These are phyloP conservation scores for Sporodiniella umbellata DNA, from an alignment of 371 early-diverging fungal genomes.

Conservation along the genomic window DNA sequence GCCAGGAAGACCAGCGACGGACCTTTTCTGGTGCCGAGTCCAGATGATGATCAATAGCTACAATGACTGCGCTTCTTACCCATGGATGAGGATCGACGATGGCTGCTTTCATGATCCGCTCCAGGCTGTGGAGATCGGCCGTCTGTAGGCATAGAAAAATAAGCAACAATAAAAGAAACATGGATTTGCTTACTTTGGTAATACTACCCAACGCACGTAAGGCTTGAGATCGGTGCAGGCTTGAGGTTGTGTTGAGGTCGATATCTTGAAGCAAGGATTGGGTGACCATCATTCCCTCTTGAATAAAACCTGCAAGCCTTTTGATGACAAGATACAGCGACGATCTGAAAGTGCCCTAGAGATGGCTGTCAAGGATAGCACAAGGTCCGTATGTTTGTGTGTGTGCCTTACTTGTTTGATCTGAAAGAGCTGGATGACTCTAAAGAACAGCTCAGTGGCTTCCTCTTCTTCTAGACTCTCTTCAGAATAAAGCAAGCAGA, in stretches of 20 bases:
- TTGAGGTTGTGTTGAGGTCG: conserved; percentile 87
- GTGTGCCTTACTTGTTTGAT: conserved; percentile 81
- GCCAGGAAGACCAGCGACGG: conserved; percentile 83
- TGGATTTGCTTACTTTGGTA: conserved; percentile 67
- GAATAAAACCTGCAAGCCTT: conserved; percentile 88
- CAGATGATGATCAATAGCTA: conserved; percentile 85
- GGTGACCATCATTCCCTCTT: conserved; percentile 97
- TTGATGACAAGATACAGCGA: conserved; percentile 97
- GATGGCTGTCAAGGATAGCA: conserved; percentile 54
- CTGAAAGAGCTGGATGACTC: conserved; percentile 96
- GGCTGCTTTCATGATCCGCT: conserved; percentile 92
- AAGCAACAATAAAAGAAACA: conserved; percentile 3
- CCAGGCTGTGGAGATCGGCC: conserved; percentile 90
- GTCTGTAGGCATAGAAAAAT: conserved; percentile 42
- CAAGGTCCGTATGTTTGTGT: too few relatives aligned
- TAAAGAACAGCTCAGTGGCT: conserved; percentile 96
- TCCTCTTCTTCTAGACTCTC: conserved; percentile 85
- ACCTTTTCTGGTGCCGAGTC: conserved; percentile 76
- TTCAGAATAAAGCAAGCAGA: conserved; percentile 84
- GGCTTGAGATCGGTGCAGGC: conserved; percentile 93
- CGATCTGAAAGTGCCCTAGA: conserved; percentile 92
- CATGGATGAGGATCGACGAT: conserved; percentile 91
- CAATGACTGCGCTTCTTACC: conserved; percentile 89
- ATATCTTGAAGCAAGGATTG: conserved; percentile 95
- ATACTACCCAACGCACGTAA: conserved; percentile 95